These are phyloP conservation scores for Diaporthe vaccinii DNA, from an alignment of 2,329 filamentous ascomycete species.

Conservation along the genomic window DNA sequence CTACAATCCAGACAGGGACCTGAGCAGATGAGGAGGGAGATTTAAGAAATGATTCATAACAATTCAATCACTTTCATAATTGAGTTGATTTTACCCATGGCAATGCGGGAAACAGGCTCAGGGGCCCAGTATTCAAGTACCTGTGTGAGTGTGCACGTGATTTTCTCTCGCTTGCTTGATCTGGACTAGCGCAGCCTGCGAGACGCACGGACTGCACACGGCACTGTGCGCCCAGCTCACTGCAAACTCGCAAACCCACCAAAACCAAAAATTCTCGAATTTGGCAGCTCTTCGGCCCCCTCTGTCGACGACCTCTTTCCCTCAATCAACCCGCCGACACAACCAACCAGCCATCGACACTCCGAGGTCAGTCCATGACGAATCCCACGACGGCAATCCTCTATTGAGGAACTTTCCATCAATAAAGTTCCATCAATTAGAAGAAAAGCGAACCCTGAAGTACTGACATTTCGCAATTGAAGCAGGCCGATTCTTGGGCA, in stretches of 20 bases:
- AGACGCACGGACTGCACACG: background rate
- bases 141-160: constrained; percentile 13
- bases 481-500: constrained; percentile 52
- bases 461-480: constrained; percentile 38
- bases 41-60: too few relatives aligned
- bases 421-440: too few relatives aligned
- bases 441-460: background rate
- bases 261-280: constrained; percentile 40
- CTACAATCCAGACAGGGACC: too few relatives aligned
- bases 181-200: background rate
- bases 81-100: background rate
- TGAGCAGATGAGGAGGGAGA: background rate
- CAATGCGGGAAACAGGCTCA: background rate
- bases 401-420: background rate
- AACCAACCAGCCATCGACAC: constrained; percentile 37
- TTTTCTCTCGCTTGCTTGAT: background rate
- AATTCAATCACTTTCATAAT: background rate
- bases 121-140: background rate
- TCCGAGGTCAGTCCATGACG: constrained; percentile 14
- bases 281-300: constrained; percentile 14
- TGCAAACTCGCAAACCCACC: constrained; percentile 36
- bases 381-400: background rate
- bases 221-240: constrained; percentile 1
- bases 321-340: constrained; percentile 37
- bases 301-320: constrained; percentile 21